Base-by-base conservation (phyloP, 2,329 filamentous ascomycete genomes). In the Hypoxylon sp. region DNA sequence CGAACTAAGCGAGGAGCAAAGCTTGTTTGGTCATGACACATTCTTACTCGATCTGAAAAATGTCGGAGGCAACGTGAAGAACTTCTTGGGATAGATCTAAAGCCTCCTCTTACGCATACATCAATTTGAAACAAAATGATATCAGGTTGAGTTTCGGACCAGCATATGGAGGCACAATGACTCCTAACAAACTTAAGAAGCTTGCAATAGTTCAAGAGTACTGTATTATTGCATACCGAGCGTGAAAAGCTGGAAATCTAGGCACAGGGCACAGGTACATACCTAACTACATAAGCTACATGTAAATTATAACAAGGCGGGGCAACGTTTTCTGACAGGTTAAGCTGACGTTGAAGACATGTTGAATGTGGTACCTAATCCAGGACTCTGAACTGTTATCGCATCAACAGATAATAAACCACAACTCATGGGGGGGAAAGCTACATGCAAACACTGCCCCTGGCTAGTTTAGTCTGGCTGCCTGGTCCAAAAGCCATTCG, bases 11-110 rank as follows among this genome's bases (percentile, higher is more conserved):
- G 93, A 98, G 82, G 94, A 98, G 81, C 89, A 96, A 80, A 97
- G 94, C 75, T 82, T 97, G 75, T 99, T 99, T 78, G 96, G 96
- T 0, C 96, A 99, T 76, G 96, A 99, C 78, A 98, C 95, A 0
- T 99, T 99, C 79, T 80, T 99, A 76, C 82, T 99, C 47, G 96
- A 99, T 80, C 81, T 98, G 63, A 90, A 97, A 82, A 92, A 97
- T 74, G 93, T 99, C 54, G 96, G 96, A 3, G 94, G 93, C 0
- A 92, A 90, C 54, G 83, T 99, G 51, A 90, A 89, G 74, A 87
- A 87, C 73, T 99, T 99, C 79, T 79, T 99, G 73, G 87, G 86
- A 0, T 95, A 72, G 62, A 51, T 15, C 13, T 15, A 17, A 37
- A 47, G 11, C 24, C 13, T 5, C 35, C 13, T 57, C 39, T 31